Evolutionary conservation across 2,329 filamentous ascomycete species (phyloP).

Genomic region (Amauroascus niger): DNA sequence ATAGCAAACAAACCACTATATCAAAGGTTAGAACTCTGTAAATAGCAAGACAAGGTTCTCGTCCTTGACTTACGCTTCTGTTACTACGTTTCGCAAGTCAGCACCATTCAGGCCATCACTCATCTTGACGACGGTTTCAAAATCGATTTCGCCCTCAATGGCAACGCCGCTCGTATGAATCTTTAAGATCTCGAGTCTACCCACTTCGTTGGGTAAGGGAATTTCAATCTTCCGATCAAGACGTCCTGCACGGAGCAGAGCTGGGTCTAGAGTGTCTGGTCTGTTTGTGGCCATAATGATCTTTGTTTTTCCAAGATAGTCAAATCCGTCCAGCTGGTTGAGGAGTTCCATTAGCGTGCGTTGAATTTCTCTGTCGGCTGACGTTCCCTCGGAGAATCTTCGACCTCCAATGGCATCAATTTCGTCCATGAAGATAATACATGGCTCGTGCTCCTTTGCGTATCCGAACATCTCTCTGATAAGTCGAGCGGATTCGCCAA

Average conservation of each 20-base stretch:
- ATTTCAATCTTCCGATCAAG: conserved; percentile 98
- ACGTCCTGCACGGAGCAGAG: conserved; percentile 78
- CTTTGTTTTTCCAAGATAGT: conserved; percentile 98
- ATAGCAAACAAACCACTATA: conserved; percentile 85
- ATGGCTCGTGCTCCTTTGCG: conserved; percentile 97
- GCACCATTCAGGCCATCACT: conserved; percentile 96
- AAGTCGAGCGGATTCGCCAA: conserved; percentile 90
- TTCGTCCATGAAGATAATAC: conserved; percentile 99
- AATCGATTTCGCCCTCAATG: conserved; percentile 91
- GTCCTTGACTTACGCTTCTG: conserved; percentile 69
- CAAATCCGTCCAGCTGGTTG: conserved; percentile 97
- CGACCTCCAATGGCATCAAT: conserved; percentile 97
- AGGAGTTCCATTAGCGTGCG: conserved; percentile 96
- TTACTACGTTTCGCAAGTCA: conserved; percentile 94
- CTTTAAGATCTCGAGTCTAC: conserved; percentile 92
- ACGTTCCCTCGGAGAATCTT: conserved; percentile 93
- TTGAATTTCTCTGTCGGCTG: conserved; percentile 95
- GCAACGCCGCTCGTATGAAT: conserved; percentile 83
- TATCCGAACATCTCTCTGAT: conserved; percentile 99
- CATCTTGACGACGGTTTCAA: conserved; percentile 99
- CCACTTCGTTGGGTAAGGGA: conserved; percentile 91
- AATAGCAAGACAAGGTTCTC: background rate
- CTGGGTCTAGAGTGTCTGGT: conserved; percentile 90
- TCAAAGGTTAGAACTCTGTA: conserved; percentile 17
- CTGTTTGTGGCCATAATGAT: conserved; percentile 99